Base-by-base conservation (phyloP, 2,329 filamentous ascomycete species). In the Xylaria hypoxylon region DNA sequence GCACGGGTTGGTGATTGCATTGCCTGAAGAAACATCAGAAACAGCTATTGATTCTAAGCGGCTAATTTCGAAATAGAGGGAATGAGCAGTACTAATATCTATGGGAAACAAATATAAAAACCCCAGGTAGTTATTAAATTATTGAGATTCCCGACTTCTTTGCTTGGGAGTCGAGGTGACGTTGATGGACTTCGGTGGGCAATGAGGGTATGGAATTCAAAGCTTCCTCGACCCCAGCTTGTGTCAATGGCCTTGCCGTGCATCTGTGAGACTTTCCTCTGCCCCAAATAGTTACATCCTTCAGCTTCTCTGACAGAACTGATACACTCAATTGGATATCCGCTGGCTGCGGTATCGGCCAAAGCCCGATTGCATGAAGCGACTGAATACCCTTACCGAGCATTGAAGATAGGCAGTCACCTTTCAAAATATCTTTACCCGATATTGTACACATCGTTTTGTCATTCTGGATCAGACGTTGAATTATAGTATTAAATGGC, bases 361-460 rank as follows among this genome's bases (percentile, higher is more conserved):
- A 70, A 45, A 71, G 50, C 10, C 55, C 65, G 3, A 52, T 38
- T 17, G 56, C 35, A 44, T 67, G 38, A 26, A 71, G 70, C 3
- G 65, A 68, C 57, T 64, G 62, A 52, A 71, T 72, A 2, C 50
- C 44, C 3, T 31, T 68, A 17, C 71, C 68, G 2, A 71, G 68
- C 67, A 69, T 69, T 5, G 60, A 58, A 31, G 64, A 10, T 19
- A 62, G 2, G 28, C 68, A 72, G 7, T 22, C 19, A 38, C 31
- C 50, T 26, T 47, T 26, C n/a, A n/a, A n/a, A n/a, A n/a, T n/a
- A n/a, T 40, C 51, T 4, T 64, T 40, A 1, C 42, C 55, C 19
- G n/a, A 28, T n/a, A 22, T 50, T 33, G 6, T 44, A 51, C 33
- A 62, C 28, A 42, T 6, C 7, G 26, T 17, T 47, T 24, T 48